These are phyloP conservation scores for Pseudopyricularia javanii DNA, from an alignment of 2,329 filamentous ascomycete species.

Conservation along the genomic window DNA sequence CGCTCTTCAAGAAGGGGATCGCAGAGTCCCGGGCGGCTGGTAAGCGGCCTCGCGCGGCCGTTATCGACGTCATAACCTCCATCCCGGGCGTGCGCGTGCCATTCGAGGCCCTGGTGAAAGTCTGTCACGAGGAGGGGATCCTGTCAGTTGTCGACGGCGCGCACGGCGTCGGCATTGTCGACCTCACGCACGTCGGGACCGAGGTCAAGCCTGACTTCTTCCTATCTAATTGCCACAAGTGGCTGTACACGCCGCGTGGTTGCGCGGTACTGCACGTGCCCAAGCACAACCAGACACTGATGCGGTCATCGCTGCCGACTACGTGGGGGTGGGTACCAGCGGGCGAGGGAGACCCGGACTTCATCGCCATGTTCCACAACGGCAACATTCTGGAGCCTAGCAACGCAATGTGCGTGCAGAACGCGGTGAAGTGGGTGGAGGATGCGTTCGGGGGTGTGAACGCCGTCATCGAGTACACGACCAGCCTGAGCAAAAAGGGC, in stretches of 20 bases:
- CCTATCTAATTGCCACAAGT: constrained; percentile 80
- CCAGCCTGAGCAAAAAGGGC: constrained; percentile 49
- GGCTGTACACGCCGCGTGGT: constrained; percentile 70
- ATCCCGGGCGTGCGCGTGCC: constrained; percentile 71
- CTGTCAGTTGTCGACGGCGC: constrained; percentile 73
- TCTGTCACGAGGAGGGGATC: constrained; percentile 55
- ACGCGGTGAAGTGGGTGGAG: constrained; percentile 58
- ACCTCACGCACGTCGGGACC: constrained; percentile 44
- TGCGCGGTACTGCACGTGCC: constrained; percentile 77
- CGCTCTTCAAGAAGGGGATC: constrained; percentile 48
- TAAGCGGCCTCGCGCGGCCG: constrained; percentile 50
- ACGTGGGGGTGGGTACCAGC: constrained; percentile 63
- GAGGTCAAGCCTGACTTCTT: constrained; percentile 72
- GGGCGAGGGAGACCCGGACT: constrained; percentile 37
- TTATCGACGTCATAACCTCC: constrained; percentile 74
- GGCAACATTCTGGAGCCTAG: constrained; percentile 63
- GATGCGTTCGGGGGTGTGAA: constrained; percentile 63
- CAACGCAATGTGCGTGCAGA: constrained; percentile 59
- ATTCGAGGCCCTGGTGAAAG: constrained; percentile 52
- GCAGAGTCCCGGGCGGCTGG: constrained; percentile 37
- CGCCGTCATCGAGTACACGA: constrained; percentile 51
- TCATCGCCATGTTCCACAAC: constrained; percentile 62
- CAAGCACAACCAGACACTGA: constrained; percentile 58
- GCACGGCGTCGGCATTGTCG: constrained; percentile 71
- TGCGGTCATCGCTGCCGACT: constrained; percentile 66